Conservation (phyloP, 2,329 filamentous ascomycete species). For the Diaporthe longicolla region DNA sequence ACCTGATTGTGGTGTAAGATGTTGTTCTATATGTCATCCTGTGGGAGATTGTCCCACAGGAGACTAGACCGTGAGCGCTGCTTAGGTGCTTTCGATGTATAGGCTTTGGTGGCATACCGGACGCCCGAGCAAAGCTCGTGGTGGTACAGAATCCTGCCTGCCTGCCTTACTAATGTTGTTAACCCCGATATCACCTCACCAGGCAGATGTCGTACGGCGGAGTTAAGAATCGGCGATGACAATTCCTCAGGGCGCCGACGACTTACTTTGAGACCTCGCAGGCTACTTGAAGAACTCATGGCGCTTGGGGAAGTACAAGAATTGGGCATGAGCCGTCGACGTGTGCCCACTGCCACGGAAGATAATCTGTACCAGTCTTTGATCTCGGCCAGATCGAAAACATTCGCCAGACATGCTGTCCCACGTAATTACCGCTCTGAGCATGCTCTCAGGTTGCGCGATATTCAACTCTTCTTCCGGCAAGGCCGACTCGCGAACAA, state of each 20-base stretch:
- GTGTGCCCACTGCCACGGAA: background rate
- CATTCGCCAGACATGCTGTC: background rate
- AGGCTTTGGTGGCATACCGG: too few relatives aligned
- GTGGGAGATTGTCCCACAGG: too few relatives aligned
- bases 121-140: too few relatives aligned
- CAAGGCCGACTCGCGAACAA: background rate
- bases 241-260: background rate
- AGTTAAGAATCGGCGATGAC: background rate
- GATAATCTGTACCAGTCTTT: background rate
- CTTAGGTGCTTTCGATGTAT: too few relatives aligned
- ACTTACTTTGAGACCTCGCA: background rate
- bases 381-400: background rate
- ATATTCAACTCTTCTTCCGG: background rate
- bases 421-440: background rate
- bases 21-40: too few relatives aligned
- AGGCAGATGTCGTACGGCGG: background rate
- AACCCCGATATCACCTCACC: background rate
- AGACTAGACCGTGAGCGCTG: too few relatives aligned
- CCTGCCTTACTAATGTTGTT: background rate
- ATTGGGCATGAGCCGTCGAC: background rate
- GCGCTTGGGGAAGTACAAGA: background rate
- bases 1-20: too few relatives aligned
- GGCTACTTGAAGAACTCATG: background rate
- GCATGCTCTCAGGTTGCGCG: constrained; percentile 5
- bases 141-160: background rate